phyloP scores from a whole-genome alignment of 306 rosid genomes.

The Medicago arabica region DNA sequence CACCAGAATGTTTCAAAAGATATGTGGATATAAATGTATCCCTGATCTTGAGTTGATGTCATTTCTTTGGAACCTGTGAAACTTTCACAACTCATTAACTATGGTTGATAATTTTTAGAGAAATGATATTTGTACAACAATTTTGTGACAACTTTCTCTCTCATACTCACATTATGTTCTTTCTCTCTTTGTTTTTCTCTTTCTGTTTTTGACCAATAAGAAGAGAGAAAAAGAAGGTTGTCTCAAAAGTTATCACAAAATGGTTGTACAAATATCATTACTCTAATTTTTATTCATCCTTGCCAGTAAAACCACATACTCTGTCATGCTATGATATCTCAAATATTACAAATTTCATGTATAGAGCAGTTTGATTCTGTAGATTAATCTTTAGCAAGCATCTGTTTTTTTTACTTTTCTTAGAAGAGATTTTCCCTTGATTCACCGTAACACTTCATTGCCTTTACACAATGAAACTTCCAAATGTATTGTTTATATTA shows the following conservation, averaged over 20 bases:
- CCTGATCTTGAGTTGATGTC: conserved; percentile 24
- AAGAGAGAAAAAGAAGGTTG: no score
- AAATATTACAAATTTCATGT: conserved; percentile 6
- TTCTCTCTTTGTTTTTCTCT: no score
- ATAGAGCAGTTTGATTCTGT: conserved; percentile 23
- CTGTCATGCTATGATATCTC: conserved; percentile 6
- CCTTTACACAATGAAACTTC: conserved; percentile 31
- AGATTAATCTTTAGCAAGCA: conserved; percentile 29
- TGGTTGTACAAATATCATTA: no score
- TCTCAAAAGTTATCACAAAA: no score
- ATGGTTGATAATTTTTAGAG: background rate
- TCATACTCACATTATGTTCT: no score
- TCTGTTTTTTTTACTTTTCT: conserved; percentile 35
- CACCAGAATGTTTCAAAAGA: conserved; percentile 10
- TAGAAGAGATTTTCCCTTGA: conserved; percentile 23
- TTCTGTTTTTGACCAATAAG: no score
- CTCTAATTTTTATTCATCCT: conserved; percentile 19
- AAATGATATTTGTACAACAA: no score
- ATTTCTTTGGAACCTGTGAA: conserved; percentile 14
- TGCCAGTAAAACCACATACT: conserved; percentile 26
- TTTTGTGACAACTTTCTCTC: no score
- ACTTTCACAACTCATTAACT: conserved; percentile 1
- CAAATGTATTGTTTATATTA: conserved; percentile 26
- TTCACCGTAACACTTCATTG: conserved; percentile 2
- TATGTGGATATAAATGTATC: conserved; percentile 1